phyloP scores from a whole-genome alignment of 2,329 filamentous ascomycete species.

The Colletotrichum trifolii region DNA sequence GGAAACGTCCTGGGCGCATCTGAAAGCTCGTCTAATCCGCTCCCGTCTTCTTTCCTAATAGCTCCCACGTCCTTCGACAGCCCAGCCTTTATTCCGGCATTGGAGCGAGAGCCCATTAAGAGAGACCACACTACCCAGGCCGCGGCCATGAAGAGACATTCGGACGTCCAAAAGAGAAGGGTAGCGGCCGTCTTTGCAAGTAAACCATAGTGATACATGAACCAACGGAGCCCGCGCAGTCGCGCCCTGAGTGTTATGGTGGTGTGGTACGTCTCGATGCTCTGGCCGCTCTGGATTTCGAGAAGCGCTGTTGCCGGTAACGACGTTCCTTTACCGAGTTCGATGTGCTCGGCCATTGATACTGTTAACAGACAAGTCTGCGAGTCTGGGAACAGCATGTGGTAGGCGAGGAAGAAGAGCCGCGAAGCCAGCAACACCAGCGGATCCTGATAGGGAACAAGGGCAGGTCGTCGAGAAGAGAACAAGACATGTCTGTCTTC shows the following conservation, averaged over 20 bases:
- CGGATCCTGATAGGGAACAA: slow-evolving; percentile 82
- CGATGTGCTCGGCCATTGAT: slow-evolving; percentile 77
- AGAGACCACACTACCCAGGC: slow-evolving; percentile 70
- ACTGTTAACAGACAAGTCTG: slow-evolving; percentile 75
- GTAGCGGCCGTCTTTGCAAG: slow-evolving; percentile 77
- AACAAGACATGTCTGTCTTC: slow-evolving; percentile 61
- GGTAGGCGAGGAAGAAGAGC: slow-evolving; percentile 73
- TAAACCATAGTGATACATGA: slow-evolving; percentile 88
- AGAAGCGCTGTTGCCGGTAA: slow-evolving; percentile 61
- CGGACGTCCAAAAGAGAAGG: slow-evolving; percentile 78
- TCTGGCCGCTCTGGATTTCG: slow-evolving; percentile 76
- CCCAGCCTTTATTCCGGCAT: slow-evolving; percentile 38
- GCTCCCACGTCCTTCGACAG: background rate
- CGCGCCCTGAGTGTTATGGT: slow-evolving; percentile 77
- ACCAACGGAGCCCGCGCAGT: slow-evolving; percentile 80
- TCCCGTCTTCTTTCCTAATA: slow-evolving; percentile 43
- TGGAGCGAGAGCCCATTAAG: slow-evolving; percentile 31
- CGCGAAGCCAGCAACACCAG: slow-evolving; percentile 72
- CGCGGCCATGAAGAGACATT: slow-evolving; percentile 73
- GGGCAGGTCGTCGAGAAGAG: slow-evolving; percentile 76
- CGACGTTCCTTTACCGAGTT: slow-evolving; percentile 62
- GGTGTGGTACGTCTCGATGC: slow-evolving; percentile 81
- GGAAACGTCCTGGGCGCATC: slow-evolving; percentile 58
- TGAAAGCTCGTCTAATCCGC: slow-evolving; percentile 47
- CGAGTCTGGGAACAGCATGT: slow-evolving; percentile 72